Base-by-base conservation (phyloP, 331 rosid species). In the Malus hybrid region DNA sequence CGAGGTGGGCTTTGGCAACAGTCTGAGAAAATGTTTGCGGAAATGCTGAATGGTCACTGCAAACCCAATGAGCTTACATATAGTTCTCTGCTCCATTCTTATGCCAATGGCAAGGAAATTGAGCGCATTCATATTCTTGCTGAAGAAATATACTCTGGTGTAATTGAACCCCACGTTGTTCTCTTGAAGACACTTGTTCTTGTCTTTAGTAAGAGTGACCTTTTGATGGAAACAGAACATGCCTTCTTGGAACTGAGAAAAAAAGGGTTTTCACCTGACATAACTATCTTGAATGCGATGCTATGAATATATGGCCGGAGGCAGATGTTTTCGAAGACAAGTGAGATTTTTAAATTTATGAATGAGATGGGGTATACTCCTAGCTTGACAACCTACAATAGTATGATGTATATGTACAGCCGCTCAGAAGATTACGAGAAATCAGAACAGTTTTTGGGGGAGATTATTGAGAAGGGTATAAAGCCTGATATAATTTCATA, bases 1-100 rank as follows among this genome's bases (percentile, higher is more conserved):
- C 91, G 95, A 59, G 96, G 94, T 57, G 94, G 94, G 65, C 93
- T 87, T 67, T 93, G 96, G 91, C 84, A 90, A 80, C 96, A 87
- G 29, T 85, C 96, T 4, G 96, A 93, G 81, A 93, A 86, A 82
- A 81, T 93, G 31, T 82, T 90, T 65, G 81, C 93, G 13, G 94
- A 90, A 83, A 93, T 93, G 97, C 81, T 76, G 81, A 81, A 83
- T 27, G 81, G 94, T 66, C 79, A 80, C 24, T 93, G 96, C 76
- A 90, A 82, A 81, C 96, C 97, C 24, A 90, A 88, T 31, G 97
- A 93, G 77, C 83, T 86, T 29, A 81, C 97, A 3, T 87, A 90
- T 80, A 83, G 93, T 74, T 93, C 94, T 74, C 72, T 93, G 71
- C 97, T 93, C 81, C 88, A 93, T 78, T 89, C 94, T 59, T 93